These are phyloP conservation scores for Cardamine occulta DNA, from an alignment of 345 rosid species.

Conservation along the genomic window DNA sequence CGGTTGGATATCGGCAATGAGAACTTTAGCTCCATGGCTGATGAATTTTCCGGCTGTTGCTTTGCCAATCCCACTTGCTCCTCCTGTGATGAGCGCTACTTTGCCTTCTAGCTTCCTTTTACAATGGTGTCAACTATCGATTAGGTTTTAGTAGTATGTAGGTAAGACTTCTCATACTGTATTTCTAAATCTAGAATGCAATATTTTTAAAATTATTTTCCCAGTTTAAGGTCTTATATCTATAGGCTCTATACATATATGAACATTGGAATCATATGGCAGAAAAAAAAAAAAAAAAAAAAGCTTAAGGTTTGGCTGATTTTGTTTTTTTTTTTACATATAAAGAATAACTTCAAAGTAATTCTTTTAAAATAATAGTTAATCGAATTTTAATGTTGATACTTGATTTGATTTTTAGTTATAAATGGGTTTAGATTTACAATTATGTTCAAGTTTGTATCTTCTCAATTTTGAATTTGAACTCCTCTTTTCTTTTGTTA, in stretches of 20 bases:
- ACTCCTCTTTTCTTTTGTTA: background rate
- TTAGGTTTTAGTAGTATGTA: background rate
- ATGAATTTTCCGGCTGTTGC: slow-evolving; percentile 72
- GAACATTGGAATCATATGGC: background rate
- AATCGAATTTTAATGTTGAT: no score
- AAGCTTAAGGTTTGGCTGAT: no score
- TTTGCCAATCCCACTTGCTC: slow-evolving; percentile 87
- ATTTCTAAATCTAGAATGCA: background rate
- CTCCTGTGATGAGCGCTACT: slow-evolving; percentile 87
- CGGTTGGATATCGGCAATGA: slow-evolving; percentile 72
- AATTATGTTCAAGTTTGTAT: background rate
- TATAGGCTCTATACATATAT: no score
- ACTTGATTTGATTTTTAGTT: no score
- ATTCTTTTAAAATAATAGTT: no score
- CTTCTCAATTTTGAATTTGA: background rate
- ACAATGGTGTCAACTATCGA: slow-evolving; percentile 1
- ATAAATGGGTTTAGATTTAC: background rate
- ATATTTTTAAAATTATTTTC: background rate
- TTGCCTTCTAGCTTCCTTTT: slow-evolving; percentile 78
- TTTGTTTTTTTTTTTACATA: no score
- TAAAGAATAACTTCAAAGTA: no score
- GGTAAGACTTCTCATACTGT: background rate
- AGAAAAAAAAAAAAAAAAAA: no score
- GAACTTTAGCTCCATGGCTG: slow-evolving; percentile 76
- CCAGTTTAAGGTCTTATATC: background rate